Evolutionary conservation across 805 yeast species (phyloP).

Genomic region (Wickerhamomyces subpelliculosus): DNA sequence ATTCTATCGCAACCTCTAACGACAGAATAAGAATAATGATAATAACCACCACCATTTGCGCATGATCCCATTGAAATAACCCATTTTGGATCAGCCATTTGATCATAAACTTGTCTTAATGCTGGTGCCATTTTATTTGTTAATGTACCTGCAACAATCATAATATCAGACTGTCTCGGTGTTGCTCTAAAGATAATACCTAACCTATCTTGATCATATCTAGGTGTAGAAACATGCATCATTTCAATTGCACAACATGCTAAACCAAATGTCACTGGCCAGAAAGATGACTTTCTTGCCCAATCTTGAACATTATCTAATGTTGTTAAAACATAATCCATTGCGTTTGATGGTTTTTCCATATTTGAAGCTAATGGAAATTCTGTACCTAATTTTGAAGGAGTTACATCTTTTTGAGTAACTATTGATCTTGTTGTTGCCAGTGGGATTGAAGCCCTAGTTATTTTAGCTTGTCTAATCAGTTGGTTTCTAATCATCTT

Average conservation of each 20-base stretch:
- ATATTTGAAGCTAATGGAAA: constrained; percentile 15
- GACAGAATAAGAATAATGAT: constrained; percentile 83
- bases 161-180: constrained; percentile 87
- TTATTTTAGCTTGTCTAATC: neutral
- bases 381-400: constrained; percentile 15
- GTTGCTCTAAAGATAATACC: constrained; percentile 92
- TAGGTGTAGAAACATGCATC: constrained; percentile 90
- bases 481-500: neutral
- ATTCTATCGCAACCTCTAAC: constrained; percentile 87
- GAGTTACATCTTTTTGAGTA: constrained; percentile 10
- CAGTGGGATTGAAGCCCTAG: neutral
- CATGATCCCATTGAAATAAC: constrained; percentile 92
- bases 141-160: constrained; percentile 88
- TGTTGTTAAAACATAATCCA: constrained; percentile 78
- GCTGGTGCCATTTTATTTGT: constrained; percentile 95
- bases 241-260: constrained; percentile 94
- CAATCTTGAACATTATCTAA: constrained; percentile 79
- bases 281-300: constrained; percentile 87
- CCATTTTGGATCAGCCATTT: constrained; percentile 94
- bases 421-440: constrained; percentile 9
- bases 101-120: constrained; percentile 86
- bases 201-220: constrained; percentile 87
- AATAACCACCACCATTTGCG: constrained; percentile 92
- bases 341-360: constrained; percentile 43
- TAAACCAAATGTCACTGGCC: constrained; percentile 90